Evolutionary conservation across 208 protist species (phyloP).

Genomic region (Kentomonas sorsogonicus): DNA sequence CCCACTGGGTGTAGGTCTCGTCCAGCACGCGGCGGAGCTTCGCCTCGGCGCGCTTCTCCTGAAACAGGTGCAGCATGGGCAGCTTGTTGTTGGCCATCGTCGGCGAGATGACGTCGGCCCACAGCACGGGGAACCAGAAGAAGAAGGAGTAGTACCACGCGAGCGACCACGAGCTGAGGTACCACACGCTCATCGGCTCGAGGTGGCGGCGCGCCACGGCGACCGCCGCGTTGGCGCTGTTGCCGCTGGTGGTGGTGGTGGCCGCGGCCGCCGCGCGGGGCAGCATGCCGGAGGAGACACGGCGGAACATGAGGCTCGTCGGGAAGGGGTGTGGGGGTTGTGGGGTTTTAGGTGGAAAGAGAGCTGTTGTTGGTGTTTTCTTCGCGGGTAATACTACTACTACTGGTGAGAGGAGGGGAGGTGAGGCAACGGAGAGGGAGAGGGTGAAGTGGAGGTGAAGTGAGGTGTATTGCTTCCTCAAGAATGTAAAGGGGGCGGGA

Average conservation of each 20-base stretch:
- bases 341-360: too few species aligned
- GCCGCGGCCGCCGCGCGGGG: conserved; percentile 30
- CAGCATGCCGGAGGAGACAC: conserved; percentile 26
- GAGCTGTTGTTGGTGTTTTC: too few species aligned
- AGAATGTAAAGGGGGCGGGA: too few species aligned
- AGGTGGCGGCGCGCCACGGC: conserved; percentile 57
- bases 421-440: too few species aligned
- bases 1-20: conserved; percentile 84
- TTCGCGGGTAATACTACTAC: too few species aligned
- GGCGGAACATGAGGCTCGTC: conserved; percentile 28
- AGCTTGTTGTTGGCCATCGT: conserved; percentile 87
- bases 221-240: conserved; percentile 25
- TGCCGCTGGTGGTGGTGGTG: conserved; percentile 24
- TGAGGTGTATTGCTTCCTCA: too few species aligned
- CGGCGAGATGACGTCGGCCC: conserved; percentile 76
- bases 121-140: conserved; percentile 86
- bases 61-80: conserved; percentile 81
- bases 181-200: conserved; percentile 86
- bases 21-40: conserved; percentile 81
- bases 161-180: conserved; percentile 77
- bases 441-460: too few species aligned
- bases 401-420: too few species aligned
- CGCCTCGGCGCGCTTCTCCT: conserved; percentile 83
- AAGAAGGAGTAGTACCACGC: conserved; percentile 87
- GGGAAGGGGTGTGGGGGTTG: too few species aligned